Evolutionary conservation across 805 yeast genomes (phyloP), one percentile per base, ranked within the genome.

Genomic region (Lipomyces japonicus): DNA sequence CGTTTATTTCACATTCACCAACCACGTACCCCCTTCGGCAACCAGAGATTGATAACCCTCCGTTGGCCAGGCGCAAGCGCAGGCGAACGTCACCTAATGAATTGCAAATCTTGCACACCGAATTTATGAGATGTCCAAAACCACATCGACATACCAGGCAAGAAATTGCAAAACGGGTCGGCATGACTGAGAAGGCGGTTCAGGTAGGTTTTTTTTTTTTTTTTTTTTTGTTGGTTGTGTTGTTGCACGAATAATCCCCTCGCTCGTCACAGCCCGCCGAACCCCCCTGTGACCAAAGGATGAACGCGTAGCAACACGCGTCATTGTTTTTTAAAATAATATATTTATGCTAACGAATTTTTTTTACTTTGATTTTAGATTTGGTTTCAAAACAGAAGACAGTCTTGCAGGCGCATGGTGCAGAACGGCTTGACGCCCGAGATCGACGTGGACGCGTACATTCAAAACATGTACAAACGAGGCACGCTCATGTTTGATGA

Each of bases 351-450:
- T n/a, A 28, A 16, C 26, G n/a, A 19, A 14, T n/a, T 30, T 19
- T 36, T n/a, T n/a, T 3, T 2, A 14, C 12, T 44, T 12, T 37
- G 10, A n/a, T 39, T n/a, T 21, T 22, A 57, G 60, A 88, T 91
- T 56, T 93, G 98, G 98, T 93, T 93, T 71, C 98, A 93, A 71
- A 93, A 93, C 69, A 86, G 82, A 68, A 79, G 98, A 68, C 97
- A 91, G 69, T 77, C 90, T 32, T 69, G 84, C 56, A 66, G 73
- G 10, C 63, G 68, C 42, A 53, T 53, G 14, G 46, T 53, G 42
- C 49, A 42, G 30, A 31, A 42, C 39, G 39, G 22, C 7, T 26
- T 3, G 24, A 23, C 16, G 36, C 48, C 52, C 24, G 37, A 44
- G 24, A 48, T 35, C 46, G 46, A 56, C 38, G 49, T 48, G 21